Base-by-base conservation (phyloP, 371 early-diverging fungal species). In the Paraphysoderma sedebokerense region DNA sequence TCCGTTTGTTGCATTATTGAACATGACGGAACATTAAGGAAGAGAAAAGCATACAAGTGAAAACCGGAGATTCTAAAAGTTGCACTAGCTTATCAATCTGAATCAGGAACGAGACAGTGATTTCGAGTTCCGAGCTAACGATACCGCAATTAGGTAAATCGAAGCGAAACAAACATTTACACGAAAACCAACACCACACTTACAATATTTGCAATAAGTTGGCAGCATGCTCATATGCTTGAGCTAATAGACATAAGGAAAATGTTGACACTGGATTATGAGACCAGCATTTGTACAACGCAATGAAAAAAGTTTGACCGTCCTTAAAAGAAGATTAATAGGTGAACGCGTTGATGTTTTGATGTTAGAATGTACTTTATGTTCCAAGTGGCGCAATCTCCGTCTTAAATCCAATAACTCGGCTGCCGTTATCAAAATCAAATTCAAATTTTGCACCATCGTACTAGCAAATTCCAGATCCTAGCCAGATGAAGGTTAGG, bases 1-100 rank as follows among this genome's bases (percentile, higher is more conserved):
- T 7, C 1, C 6, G 33, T 30, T 26, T 0, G 12, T 24, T 20
- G 39, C n/a, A 19, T 33, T 30, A 37, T 15, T 40, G 0, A 22
- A 32, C 3, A 31, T 8, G 7, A 3, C 2, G 9, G 28, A 0
- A n/a, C 12, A 0, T 12, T 22, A 13, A 1, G 11, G 15, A 8
- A 19, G n/a, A 29, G 23, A 32, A 31, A 22, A 15, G 37, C 56
- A 55, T 62, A 73, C 74, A 85, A 5, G 92, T 86, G 66, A 92
- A 92, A 17, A 89, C 86, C 5, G 93, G 93, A 0, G 85, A 82
- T 57, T 92, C 93, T n/a, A 92, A 54, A 13, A 92, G 66, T 57
- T 91, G 92, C 24, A 92, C 92, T 4, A 92, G 74, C 51, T 87
- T 89, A 58, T 92, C 93, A 22, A 89, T 71, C 56, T 91, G 92